These are phyloP conservation scores for Leccinum cinnamomeum DNA, from an alignment of 1,284 basidiomycete species.

Conservation along the genomic window DNA sequence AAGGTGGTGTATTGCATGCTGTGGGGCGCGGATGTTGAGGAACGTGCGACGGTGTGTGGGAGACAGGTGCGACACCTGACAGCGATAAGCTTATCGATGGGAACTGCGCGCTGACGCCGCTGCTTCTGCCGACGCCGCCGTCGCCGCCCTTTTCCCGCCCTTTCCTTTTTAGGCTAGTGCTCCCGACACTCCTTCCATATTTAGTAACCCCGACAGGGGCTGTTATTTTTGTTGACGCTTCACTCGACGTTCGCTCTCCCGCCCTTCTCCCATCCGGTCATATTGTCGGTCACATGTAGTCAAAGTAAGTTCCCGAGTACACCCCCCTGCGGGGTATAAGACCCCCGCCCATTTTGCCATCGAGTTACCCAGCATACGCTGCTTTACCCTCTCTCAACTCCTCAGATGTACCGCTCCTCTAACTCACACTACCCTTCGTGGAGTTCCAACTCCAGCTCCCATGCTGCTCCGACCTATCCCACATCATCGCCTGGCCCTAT, in stretches of 20 bases:
- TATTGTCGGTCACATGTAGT: slow-evolving; percentile 19
- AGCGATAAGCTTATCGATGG: slow-evolving; percentile 23
- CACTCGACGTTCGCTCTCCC: slow-evolving; percentile 30
- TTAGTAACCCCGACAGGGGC: slow-evolving; percentile 19
- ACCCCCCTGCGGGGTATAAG: slow-evolving; percentile 29
- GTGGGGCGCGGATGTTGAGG: not conserved
- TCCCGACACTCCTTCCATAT: slow-evolving; percentile 26
- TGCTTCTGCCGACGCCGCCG: slow-evolving; percentile 19
- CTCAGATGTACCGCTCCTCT: slow-evolving; percentile 23
- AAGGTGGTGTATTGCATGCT: not conserved
- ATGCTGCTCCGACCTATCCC: slow-evolving; percentile 12
- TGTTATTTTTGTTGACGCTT: slow-evolving; percentile 13
- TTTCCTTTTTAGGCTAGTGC: slow-evolving; percentile 15
- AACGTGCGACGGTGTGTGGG: slow-evolving; percentile 20
- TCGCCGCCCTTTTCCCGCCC: slow-evolving; percentile 23
- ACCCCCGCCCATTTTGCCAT: slow-evolving; percentile 11
- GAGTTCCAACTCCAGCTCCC: slow-evolving; percentile 17
- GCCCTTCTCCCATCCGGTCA: slow-evolving; percentile 22
- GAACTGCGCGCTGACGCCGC: slow-evolving; percentile 10
- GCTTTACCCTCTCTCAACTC: not conserved
- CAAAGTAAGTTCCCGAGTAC: slow-evolving; percentile 25
- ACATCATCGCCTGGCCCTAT: slow-evolving; percentile 23
- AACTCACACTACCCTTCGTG: slow-evolving; percentile 22
- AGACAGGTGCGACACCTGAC: slow-evolving; percentile 3
- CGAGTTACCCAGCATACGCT: slow-evolving; percentile 24